A percentile compares a stretch with the other conserved stretches of the same genome.
Conservation (phyloP, 345 rosid species). For the Camelina laxa region DNA sequence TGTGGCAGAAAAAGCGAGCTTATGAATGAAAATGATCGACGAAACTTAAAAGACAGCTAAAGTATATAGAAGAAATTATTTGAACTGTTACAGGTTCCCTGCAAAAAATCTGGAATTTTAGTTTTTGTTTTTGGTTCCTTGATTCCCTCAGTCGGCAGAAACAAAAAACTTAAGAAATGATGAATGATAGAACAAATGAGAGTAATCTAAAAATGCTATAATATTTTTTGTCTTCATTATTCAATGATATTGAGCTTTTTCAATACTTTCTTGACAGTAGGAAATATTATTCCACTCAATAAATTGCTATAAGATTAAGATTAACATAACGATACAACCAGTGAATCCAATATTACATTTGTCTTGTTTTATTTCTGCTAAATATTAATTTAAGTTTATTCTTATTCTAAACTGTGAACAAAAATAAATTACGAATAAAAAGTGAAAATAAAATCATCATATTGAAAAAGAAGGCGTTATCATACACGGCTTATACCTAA, state of each 20-base stretch:
- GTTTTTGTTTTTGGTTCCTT: constrained; percentile 18
- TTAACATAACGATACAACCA: no score
- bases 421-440: no score
- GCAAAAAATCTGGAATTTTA: constrained; percentile 7
- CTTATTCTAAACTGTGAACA: neutral
- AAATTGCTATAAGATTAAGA: neutral
- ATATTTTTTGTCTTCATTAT: neutral
- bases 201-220: neutral
- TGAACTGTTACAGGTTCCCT: constrained; percentile 21
- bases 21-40: neutral
- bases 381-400: no score
- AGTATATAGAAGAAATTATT: constrained; percentile 13
- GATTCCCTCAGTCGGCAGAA: constrained; percentile 32
- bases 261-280: constrained; percentile 1
- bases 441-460: neutral
- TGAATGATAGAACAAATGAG: constrained; percentile 1
- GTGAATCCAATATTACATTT: no score
- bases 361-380: neutral
- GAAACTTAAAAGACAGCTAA: neutral
- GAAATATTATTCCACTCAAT: neutral
- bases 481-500: neutral
- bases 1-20: constrained; percentile 32
- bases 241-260: neutral
- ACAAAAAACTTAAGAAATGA: constrained; percentile 4
- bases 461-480: constrained; percentile 18